Evolutionary conservation across 495 filamentous ascomycete species (phyloP).

Genomic region (Podospora anserina): DNA sequence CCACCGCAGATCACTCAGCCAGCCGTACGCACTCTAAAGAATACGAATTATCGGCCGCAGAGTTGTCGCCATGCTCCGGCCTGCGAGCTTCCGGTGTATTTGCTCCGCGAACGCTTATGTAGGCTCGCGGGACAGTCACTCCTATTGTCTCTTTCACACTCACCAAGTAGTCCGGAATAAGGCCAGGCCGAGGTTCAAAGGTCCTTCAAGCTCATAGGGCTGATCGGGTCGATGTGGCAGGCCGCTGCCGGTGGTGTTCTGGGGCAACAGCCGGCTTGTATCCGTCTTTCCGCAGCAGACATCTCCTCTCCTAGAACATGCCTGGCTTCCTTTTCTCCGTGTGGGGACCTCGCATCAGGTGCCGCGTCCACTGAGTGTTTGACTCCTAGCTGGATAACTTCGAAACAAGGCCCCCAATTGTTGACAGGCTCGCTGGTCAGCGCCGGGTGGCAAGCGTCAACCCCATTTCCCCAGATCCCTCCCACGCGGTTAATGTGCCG

Average conservation of each 20-base stretch:
- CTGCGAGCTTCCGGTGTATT: neutral
- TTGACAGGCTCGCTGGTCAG: neutral
- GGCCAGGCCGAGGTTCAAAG: neutral
- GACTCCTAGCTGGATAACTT: slow-evolving; percentile 1
- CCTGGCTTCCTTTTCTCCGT: neutral
- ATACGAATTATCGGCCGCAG: neutral
- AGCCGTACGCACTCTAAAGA: neutral
- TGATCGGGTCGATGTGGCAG: neutral
- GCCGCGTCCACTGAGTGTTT: neutral
- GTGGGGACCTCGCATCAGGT: neutral
- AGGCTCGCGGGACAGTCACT: neutral
- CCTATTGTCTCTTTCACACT: neutral
- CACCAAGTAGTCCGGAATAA: neutral
- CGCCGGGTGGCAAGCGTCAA: neutral
- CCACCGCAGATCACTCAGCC: neutral
- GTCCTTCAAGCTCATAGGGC: neutral
- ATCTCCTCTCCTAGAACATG: neutral
- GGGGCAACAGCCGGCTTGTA: neutral
- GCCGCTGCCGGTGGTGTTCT: neutral
- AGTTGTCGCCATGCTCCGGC: neutral
- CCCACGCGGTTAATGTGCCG: neutral
- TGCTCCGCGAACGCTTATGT: neutral
- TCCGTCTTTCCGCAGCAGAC: neutral
- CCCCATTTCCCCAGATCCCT: neutral
- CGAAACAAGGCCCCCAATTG: slow-evolving; percentile 9